Evolutionary conservation across 805 yeast genomes (phyloP).

Genomic region (Wickerhamiella kazuoi): DNA sequence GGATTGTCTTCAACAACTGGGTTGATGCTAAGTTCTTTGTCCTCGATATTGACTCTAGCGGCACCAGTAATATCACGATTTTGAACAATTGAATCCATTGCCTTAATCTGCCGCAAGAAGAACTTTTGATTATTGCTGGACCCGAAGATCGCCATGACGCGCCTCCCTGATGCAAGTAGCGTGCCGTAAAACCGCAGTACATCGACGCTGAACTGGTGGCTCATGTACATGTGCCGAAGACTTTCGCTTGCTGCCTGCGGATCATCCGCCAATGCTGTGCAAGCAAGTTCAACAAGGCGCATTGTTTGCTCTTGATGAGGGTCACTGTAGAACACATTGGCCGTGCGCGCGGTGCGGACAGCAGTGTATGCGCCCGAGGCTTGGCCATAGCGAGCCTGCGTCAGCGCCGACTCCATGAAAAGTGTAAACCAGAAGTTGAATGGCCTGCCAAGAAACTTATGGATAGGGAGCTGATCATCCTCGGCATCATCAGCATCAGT

Average conservation of each 20-base stretch:
- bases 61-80: constrained; percentile 50
- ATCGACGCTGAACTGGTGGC: constrained; percentile 59
- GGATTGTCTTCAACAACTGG: constrained; percentile 25
- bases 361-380: constrained; percentile 50
- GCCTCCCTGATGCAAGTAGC: constrained; percentile 43
- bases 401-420: constrained; percentile 61
- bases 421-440: constrained; percentile 75
- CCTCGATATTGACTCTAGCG: constrained; percentile 37
- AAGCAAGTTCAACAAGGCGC: constrained; percentile 48
- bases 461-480: constrained; percentile 7
- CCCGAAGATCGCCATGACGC: constrained; percentile 42
- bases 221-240: constrained; percentile 44
- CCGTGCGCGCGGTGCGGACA: constrained; percentile 55
- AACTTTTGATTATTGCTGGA: constrained; percentile 79
- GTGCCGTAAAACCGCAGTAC: constrained; percentile 49
- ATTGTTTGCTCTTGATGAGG: constrained; percentile 41
- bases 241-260: constrained; percentile 35
- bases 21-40: constrained; percentile 9
- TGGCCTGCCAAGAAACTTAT: constrained; percentile 52
- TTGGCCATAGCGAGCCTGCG: constrained; percentile 41
- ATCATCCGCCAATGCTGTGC: constrained; percentile 35
- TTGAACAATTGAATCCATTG: constrained; percentile 53
- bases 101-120: constrained; percentile 75
- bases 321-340: constrained; percentile 61
- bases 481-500: constrained; percentile 21